Conservation (phyloP, 2,329 filamentous ascomycete genomes). For the Ophiognomonia clavigignenti-juglandacearum region DNA sequence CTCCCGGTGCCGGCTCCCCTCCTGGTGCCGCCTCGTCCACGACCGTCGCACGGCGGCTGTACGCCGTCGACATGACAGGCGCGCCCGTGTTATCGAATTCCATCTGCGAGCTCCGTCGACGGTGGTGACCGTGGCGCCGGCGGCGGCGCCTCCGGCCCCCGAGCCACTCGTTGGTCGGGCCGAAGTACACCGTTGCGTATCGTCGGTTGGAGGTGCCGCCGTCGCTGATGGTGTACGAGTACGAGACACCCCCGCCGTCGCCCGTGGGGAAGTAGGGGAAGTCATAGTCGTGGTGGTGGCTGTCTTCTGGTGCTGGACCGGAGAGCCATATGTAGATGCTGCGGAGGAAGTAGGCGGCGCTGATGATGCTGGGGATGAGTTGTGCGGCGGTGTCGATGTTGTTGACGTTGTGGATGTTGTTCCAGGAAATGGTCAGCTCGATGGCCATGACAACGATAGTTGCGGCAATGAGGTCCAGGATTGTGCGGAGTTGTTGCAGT, state of each 20-base stretch:
- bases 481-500: conserved; percentile 18
- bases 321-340: conserved; percentile 7
- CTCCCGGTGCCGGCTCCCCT: background rate
- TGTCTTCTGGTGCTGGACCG: conserved; percentile 2
- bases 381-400: conserved; percentile 23
- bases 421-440: conserved; percentile 21
- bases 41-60: background rate
- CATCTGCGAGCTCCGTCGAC: background rate
- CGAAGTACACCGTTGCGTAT: background rate
- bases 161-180: background rate
- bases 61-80: background rate
- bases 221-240: background rate
- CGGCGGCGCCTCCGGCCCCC: background rate
- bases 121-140: background rate
- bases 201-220: background rate
- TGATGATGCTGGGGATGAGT: conserved; percentile 16
- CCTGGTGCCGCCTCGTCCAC: background rate
- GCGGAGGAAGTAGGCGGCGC: conserved; percentile 8
- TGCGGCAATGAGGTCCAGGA: conserved; percentile 18
- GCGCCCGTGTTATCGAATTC: background rate
- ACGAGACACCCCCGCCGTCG: background rate
- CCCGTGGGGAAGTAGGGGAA: background rate
- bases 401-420: conserved; percentile 21
- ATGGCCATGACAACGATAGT: conserved; percentile 17
- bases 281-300: background rate